These are phyloP conservation scores for Thelonectria olida DNA, from an alignment of 2,329 filamentous ascomycete species.

Conservation along the genomic window DNA sequence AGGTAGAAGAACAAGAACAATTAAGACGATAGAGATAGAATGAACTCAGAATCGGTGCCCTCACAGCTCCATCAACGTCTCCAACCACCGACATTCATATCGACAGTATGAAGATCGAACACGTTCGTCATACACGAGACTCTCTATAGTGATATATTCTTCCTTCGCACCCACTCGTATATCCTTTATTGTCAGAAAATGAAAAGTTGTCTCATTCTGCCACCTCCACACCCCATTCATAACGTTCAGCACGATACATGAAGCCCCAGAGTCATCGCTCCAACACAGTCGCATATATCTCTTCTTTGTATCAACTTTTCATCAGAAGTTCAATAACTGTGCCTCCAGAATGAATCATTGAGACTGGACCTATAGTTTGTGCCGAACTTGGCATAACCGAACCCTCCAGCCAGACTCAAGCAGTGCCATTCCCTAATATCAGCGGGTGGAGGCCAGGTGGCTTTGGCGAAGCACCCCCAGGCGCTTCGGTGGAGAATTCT, in stretches of 20 bases:
- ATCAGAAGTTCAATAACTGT: not conserved
- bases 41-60: too few relatives aligned
- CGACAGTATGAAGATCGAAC: too few relatives aligned
- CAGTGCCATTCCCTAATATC: conserved; percentile 3
- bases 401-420: conserved; percentile 47
- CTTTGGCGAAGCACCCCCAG: not conserved
- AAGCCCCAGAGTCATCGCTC: not conserved
- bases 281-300: not conserved
- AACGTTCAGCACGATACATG: not conserved
- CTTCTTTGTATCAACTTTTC: not conserved
- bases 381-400: conserved; percentile 22
- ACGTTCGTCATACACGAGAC: too few relatives aligned
- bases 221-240: not conserved
- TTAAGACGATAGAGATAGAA: too few relatives aligned
- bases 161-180: too few relatives aligned
- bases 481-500: conserved; percentile 9
- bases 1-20: too few relatives aligned
- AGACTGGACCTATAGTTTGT: conserved; percentile 24
- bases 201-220: too few relatives aligned
- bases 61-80: too few relatives aligned
- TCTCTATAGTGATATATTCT: too few relatives aligned
- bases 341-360: not conserved
- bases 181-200: too few relatives aligned
- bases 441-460: conserved; percentile 14
- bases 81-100: too few relatives aligned